Evolutionary conservation across 2,329 filamentous ascomycete genomes (phyloP), one percentile per base, ranked within the genome.

Genomic region (Colletotrichum orbiculare): DNA sequence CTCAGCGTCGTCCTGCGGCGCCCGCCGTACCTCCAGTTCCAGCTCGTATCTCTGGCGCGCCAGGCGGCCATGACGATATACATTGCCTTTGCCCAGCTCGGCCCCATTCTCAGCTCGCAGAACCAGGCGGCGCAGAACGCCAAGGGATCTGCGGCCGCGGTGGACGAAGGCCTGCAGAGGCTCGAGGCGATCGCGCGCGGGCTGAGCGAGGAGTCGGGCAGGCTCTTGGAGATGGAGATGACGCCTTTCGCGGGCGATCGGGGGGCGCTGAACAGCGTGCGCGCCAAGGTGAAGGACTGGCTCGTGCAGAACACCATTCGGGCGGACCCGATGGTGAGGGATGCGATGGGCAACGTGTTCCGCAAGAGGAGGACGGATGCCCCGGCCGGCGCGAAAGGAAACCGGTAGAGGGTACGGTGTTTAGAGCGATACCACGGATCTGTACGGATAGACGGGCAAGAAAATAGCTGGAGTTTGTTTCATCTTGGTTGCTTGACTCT

Each of bases 251-350:
- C 84, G 54, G 90, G 89, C n/a, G 91, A 96, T 72, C 79, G 85
- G 41, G 84, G 86, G 66, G 83, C 82, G n/a, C 80, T 91, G 50
- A 82, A 82, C 48, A 88, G 87, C 64, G 78, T 96, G 72, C 86
- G 89, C 67, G 84, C 85, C 45, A 91, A 91, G 71, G 86, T 97
- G 78, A 91, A 90, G 77, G 92, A 96, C 72, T 97, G 93, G 85
- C 81, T 98, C 70, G 89, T 97, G 54, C 89, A 96, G 76, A 96
- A 96, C 73, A 94, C 90, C 12, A 91, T 96, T 65, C 85, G 88
- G 69, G 88, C 86, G 52, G 92, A 95, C 76, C 90, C 89, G 1
- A 92, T 95, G 78, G 95, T 98, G 8, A 86, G 89, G 70, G 90
- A 93, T 76, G 94, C 94, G 1, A 83, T 97, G 70, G 89, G 88